phyloP scores from a whole-genome alignment of 2,329 filamentous ascomycete species.

The Dendrostoma leiphaemia region DNA sequence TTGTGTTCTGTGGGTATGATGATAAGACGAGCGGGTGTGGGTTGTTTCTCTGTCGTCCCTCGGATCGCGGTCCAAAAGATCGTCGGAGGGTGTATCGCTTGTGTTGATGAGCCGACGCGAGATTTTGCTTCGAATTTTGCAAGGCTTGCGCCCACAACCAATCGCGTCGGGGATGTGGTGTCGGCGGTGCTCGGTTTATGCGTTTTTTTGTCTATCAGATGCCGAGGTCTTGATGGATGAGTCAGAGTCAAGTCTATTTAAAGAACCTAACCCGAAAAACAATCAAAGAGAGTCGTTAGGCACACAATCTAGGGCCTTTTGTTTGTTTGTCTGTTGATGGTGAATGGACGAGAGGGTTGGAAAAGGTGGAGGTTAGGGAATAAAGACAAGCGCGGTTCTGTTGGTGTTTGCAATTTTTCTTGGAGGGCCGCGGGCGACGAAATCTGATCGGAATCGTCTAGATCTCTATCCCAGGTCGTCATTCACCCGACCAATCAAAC shows the following conservation, averaged over 20 bases:
- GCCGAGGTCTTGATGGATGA: background rate
- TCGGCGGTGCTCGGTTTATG: background rate
- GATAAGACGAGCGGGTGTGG: no score
- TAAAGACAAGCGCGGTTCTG: conserved; percentile 12
- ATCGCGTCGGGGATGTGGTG: background rate
- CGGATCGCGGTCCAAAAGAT: background rate
- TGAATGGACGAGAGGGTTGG: background rate
- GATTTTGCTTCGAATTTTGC: no score
- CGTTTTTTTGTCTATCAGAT: background rate
- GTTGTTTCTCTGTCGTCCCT: no score
- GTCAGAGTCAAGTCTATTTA: background rate
- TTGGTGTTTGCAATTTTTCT: conserved; percentile 4
- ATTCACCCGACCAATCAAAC: conserved; percentile 11
- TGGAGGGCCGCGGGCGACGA: conserved; percentile 17
- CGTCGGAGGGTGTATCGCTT: no score
- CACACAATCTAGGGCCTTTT: background rate
- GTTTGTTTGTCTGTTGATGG: background rate
- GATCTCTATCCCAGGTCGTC: conserved; percentile 15
- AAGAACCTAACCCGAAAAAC: background rate
- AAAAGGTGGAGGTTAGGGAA: conserved; percentile 1
- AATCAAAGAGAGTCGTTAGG: conserved; percentile 14
- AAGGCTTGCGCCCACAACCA: no score
- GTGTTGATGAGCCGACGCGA: background rate
- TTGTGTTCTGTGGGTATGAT: background rate
- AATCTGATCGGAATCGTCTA: conserved; percentile 24